phyloP scores from a whole-genome alignment of 1,284 basidiomycete genomes.

The Puccinia triticina region DNA sequence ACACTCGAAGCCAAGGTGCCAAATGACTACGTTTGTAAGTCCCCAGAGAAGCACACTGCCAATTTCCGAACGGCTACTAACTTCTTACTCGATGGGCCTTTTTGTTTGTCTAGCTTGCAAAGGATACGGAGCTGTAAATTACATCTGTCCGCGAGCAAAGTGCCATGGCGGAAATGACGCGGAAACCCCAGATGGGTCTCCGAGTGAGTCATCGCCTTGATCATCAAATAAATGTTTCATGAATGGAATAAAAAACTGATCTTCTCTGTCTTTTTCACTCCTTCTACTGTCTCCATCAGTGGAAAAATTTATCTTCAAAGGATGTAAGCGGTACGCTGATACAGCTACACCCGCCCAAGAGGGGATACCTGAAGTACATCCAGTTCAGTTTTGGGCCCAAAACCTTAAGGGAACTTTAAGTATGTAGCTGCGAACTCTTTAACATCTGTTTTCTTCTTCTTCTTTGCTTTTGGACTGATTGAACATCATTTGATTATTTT shows the following conservation, averaged over 20 bases:
- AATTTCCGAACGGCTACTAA: too few species aligned
- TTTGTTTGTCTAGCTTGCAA: background rate
- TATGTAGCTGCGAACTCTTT: background rate
- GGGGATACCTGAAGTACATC: background rate
- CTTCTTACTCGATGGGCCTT: too few species aligned
- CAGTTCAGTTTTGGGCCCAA: background rate
- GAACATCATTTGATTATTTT: background rate
- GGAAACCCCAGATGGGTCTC: background rate
- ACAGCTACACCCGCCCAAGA: background rate
- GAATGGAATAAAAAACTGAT: background rate
- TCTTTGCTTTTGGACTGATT: background rate
- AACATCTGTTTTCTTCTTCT: background rate
- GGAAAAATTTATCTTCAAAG: background rate
- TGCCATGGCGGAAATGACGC: background rate
- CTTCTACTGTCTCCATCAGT: background rate
- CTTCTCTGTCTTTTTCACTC: background rate
- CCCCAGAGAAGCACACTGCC: too few species aligned
- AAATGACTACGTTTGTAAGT: background rate
- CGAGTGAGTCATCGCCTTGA: background rate
- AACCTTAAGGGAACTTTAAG: background rate
- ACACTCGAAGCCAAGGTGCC: background rate
- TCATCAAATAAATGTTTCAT: background rate
- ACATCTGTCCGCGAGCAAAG: background rate
- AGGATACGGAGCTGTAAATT: background rate
- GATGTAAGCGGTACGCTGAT: background rate